Evolutionary conservation across 352 stramenopile genomes (phyloP), one percentile per base, ranked within the genome.

Genomic region (Phytophthora nicotianae): DNA sequence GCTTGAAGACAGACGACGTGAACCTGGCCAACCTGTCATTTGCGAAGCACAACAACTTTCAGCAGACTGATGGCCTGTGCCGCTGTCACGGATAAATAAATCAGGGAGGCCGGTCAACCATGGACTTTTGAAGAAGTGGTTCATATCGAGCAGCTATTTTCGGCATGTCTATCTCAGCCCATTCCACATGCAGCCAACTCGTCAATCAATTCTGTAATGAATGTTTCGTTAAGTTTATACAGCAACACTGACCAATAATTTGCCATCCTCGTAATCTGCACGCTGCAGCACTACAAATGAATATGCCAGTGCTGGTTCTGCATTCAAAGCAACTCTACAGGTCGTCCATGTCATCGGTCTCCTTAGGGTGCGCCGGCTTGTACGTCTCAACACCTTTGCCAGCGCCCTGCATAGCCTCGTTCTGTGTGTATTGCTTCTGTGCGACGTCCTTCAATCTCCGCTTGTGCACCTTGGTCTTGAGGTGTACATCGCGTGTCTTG

Each of bases 391-490:
- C 59, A 8, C 74, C 77, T 63, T 89, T 89, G 52, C 87, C 85
- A 10, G 87, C 83, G 42, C 70, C 87, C 14, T 81, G 62, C 53
- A 92, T 85, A 29, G 87, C 87, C 59, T 96, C 87, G 26, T 86
- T 89, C 60, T 94, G 87, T 70, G 83, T 89, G 74, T 96, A 96
- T 65, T 96, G 87, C 81, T 93, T 81, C 70, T 96, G 87, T 16
- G 83, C 85, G n/a, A 96, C 87, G 61, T 96, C 87, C 57, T 96
- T 96, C 68, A 96, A 50, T 79, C 84, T 80, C 63, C 87, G 75
- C 66, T 96, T 96, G 79, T 96, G 87, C 50, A 96, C 85, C 58
- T 96, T 96, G 42, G 81, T 90, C 57, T 80, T 86, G 14, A 94
- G 55, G 56, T 96, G 87, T 23, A 90, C 81, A 24, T 92, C 81